Evolutionary conservation across 2,329 filamentous ascomycete genomes (phyloP).

Genomic region (Eutypa lata): DNA sequence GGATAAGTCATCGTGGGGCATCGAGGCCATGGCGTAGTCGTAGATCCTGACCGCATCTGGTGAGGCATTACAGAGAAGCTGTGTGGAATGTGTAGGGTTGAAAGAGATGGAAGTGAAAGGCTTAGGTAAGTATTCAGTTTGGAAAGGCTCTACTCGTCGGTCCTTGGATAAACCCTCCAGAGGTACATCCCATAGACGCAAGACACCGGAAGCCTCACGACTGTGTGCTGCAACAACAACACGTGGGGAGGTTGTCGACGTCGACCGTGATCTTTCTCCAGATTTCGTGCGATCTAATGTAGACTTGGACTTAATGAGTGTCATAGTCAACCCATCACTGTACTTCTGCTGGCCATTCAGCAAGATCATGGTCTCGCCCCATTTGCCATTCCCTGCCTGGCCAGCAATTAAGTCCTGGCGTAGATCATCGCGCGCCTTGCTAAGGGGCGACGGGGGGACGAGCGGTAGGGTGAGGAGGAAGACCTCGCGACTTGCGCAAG

Average conservation of each 20-base stretch:
- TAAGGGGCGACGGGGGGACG: slow-evolving; percentile 58
- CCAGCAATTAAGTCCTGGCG: slow-evolving; percentile 48
- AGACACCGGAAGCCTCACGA: slow-evolving; percentile 54
- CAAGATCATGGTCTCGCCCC: slow-evolving; percentile 57
- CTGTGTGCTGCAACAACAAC: slow-evolving; percentile 60
- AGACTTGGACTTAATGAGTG: slow-evolving; percentile 41
- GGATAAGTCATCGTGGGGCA: slow-evolving; percentile 48
- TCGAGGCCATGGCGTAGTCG: slow-evolving; percentile 54
- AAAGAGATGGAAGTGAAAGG: slow-evolving; percentile 57
- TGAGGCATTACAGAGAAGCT: slow-evolving; percentile 55
- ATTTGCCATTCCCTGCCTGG: slow-evolving; percentile 57
- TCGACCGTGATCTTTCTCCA: slow-evolving; percentile 33
- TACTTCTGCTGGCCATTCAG: slow-evolving; percentile 52
- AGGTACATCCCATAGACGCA: slow-evolving; percentile 58
- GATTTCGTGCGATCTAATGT: slow-evolving; percentile 31
- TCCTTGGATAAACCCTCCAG: slow-evolving; percentile 40
- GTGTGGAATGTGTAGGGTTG: slow-evolving; percentile 56
- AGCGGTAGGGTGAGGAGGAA: slow-evolving; percentile 59
- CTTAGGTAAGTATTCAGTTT: slow-evolving; percentile 55
- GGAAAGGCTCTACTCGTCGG: slow-evolving; percentile 48
- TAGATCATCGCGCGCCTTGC: slow-evolving; percentile 54
- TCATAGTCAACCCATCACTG: slow-evolving; percentile 55
- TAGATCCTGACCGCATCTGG: slow-evolving; percentile 59
- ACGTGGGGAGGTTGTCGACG: slow-evolving; percentile 29
- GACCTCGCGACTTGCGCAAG: slow-evolving; percentile 55